Evolutionary conservation across 345 rosid genomes (phyloP), one percentile per base, ranked within the genome.

Genomic region (Gossypium rotundifolium): DNA sequence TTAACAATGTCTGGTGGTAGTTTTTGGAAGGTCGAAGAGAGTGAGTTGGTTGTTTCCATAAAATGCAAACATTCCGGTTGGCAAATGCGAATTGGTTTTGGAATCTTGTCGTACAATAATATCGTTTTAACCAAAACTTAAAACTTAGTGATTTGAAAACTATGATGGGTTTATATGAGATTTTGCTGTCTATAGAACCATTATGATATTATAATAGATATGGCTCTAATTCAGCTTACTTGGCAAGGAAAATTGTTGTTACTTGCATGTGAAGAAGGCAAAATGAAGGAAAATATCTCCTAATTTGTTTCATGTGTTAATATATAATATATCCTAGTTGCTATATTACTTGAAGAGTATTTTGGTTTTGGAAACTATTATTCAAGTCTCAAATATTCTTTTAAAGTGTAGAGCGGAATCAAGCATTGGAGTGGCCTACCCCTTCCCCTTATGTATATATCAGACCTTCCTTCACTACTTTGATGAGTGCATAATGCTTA

Each of bases 401-500:
- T 49, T 11, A 27, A 68, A 68, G 58, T 7, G 17, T 68, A 33
- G 23, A 49, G 16, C 44, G 11, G 52, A 27, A 10, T 49, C 58
- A 16, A 25, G 44, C 44, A 3, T 25, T 68, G 57, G 12, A 49
- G 40, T 49, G 48, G 57, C 18, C 18, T 3, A 0, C 7, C 20
- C 20, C 20, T 67, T 67, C 18, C 42, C 38, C n/a, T 67, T 63
- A 48, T 63, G 16, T 48, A 48, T 23, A 16, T 14, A 14, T 12
- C 7, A 25, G 59, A 27, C 44, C 23, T 14, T 27, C 44, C 44
- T 16, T 49, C 8, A 27, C 23, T 22, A 16, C 42, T 49, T 68
- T 68, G 72, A 49, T 16, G 59, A 49, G 23, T 49, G 33, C 12
- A 68, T 68, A 49, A 27, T 27, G 46, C 73, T 48, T 53, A 75